These are phyloP conservation scores for Whalleya microplaca DNA, from an alignment of 2,329 filamentous ascomycete genomes.

Conservation along the genomic window DNA sequence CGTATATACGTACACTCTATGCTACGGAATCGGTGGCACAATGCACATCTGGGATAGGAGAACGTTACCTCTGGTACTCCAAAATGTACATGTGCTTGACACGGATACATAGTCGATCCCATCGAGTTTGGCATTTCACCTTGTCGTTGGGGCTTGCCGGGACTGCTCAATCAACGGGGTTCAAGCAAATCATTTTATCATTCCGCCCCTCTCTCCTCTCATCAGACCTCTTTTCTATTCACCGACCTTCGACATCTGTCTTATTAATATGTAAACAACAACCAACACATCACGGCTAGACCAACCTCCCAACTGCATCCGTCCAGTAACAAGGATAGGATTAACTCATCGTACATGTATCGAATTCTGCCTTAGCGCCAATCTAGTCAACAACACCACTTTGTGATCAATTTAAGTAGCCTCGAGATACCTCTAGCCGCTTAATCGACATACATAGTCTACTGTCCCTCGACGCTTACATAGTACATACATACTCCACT, in stretches of 20 bases:
- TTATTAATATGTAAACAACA: neutral
- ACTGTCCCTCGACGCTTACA: constrained; percentile 11
- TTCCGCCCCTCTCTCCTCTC: constrained; percentile 13
- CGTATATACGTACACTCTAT: neutral
- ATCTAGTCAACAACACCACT: neutral
- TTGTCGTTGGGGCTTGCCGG: constrained; percentile 3
- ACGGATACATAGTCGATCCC: constrained; percentile 5
- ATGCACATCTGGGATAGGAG: neutral
- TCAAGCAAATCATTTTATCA: constrained; percentile 18
- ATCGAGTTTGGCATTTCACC: constrained; percentile 11
- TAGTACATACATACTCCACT: constrained; percentile 15
- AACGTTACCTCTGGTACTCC: neutral
- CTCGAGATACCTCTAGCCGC: constrained; percentile 8
- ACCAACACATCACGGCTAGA: neutral
- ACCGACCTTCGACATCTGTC: constrained; percentile 5
- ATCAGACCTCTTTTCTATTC: neutral
- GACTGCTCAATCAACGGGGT: constrained; percentile 4
- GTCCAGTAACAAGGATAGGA: neutral
- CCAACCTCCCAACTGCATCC: neutral
- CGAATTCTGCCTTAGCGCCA: neutral
- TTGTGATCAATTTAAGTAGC: neutral
- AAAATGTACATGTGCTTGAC: constrained; percentile 5
- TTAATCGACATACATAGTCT: constrained; percentile 13
- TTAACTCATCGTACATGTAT: neutral
- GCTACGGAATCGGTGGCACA: neutral